phyloP scores from a whole-genome alignment of 176 grass and related monocot species.

The Hyparrhenia diplandra region DNA sequence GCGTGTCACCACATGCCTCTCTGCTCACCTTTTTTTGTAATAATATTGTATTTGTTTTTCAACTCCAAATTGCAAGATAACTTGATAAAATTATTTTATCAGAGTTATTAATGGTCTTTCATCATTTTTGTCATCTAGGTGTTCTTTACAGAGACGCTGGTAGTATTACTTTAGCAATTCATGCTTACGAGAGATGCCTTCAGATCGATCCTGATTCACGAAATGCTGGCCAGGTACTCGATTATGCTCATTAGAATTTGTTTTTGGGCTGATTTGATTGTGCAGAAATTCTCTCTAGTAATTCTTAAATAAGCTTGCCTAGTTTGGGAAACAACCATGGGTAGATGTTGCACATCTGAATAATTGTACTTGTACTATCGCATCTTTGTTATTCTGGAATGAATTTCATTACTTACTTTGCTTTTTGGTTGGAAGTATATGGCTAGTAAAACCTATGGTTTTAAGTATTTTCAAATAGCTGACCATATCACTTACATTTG shows the following conservation, averaged over 20 bases:
- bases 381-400: background rate
- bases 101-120: conserved; percentile 14
- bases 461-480: background rate
- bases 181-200: conserved; percentile 96
- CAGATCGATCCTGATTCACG: conserved; percentile 96
- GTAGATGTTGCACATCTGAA: background rate
- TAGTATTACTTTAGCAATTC: conserved; percentile 81
- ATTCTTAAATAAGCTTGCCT: background rate
- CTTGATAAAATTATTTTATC: background rate
- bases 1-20: background rate
- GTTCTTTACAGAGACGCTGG: conserved; percentile 99
- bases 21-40: background rate
- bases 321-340: conserved; percentile 1
- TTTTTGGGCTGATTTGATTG: background rate
- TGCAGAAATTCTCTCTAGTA: conserved; percentile 1
- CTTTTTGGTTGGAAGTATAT: conserved; percentile 4
- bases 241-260: background rate
- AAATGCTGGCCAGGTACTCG: conserved; percentile 91
- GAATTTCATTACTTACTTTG: conserved; percentile 4
- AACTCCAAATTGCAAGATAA: background rate
- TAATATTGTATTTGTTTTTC: background rate
- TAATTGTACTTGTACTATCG: background rate
- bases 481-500: conserved; percentile 1
- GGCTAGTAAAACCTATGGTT: background rate
- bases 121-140: conserved; percentile 47